A percentile compares a stretch with the other conserved stretches of the same genome.
These are phyloP conservation scores for Talaromyces sp. DNA, from an alignment of 2,329 filamentous ascomycete species.

Conservation along the genomic window DNA sequence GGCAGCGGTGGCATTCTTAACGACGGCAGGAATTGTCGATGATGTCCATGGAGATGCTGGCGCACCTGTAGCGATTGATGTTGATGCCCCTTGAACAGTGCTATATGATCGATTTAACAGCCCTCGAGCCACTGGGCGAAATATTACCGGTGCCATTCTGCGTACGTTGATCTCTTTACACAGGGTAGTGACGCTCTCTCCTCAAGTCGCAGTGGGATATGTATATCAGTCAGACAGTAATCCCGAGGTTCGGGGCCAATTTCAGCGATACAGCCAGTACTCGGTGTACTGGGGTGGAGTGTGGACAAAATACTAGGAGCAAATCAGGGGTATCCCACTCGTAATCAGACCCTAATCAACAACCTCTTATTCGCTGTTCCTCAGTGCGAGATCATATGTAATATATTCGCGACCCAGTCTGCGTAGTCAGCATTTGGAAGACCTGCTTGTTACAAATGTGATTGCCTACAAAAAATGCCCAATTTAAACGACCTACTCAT, in stretches of 20 bases:
- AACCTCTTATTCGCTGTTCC: neutral
- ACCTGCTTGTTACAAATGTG: neutral
- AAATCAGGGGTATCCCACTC: neutral
- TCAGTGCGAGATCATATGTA: neutral
- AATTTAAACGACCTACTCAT: neutral
- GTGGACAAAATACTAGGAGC: neutral
- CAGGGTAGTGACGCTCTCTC: neutral
- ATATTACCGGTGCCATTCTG: constrained; percentile 18
- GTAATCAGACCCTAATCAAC: neutral
- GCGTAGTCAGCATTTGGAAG: neutral
- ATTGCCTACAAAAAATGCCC: neutral
- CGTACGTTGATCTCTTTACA: neutral
- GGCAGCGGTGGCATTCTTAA: constrained; percentile 37
- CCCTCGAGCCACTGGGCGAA: constrained; percentile 30
- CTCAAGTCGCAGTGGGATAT: neutral
- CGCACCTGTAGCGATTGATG: constrained; percentile 24
- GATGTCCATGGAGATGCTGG: constrained; percentile 28
- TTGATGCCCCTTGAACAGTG: constrained; percentile 35
- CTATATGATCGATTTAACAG: constrained; percentile 35
- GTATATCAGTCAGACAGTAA: neutral
- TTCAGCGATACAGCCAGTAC: neutral
- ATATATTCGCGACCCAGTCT: neutral
- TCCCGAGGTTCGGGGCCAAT: neutral
- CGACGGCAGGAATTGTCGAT: constrained; percentile 28
- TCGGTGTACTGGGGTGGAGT: neutral